phyloP scores from a whole-genome alignment of 805 yeast species.

The Candida schatavii region DNA sequence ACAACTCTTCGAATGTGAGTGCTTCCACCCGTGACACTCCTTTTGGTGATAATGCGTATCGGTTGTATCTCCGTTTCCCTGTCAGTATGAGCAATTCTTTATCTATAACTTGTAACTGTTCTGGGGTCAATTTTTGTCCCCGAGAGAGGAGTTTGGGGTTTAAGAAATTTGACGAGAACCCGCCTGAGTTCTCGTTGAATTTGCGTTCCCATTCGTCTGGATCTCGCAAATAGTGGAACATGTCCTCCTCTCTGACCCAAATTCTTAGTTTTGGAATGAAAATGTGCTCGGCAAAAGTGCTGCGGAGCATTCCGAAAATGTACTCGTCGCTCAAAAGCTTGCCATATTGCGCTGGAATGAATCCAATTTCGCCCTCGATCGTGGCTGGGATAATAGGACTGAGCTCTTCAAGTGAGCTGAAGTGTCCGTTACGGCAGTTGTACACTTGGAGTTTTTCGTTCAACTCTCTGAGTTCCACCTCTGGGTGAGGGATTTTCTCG shows the following conservation, averaged over 20 bases:
- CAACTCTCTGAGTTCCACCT: conserved; percentile 13
- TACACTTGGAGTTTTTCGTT: conserved; percentile 25
- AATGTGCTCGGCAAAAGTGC: conserved; percentile 19
- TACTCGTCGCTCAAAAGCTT: conserved; percentile 51
- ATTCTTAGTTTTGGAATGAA: conserved; percentile 31
- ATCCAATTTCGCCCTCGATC: conserved; percentile 53
- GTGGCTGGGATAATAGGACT: conserved; percentile 42
- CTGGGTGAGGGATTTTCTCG: not conserved
- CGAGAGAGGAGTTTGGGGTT: too few relatives aligned
- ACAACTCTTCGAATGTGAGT: not conserved
- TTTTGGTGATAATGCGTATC: not conserved
- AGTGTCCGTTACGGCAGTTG: conserved; percentile 38
- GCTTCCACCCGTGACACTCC: not conserved
- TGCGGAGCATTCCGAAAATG: conserved; percentile 19
- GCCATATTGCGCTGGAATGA: conserved; percentile 49
- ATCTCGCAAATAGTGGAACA: conserved; percentile 24
- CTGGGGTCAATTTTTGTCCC: not conserved
- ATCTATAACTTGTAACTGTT: not conserved
- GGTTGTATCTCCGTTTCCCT: not conserved
- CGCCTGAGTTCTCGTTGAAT: not conserved
- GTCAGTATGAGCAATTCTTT: not conserved
- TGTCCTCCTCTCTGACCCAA: conserved; percentile 28
- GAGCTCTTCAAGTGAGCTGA: conserved; percentile 30
- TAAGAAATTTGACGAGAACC: not conserved
- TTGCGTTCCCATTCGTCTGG: conserved; percentile 19